phyloP scores from a whole-genome alignment of 1,284 basidiomycete genomes.

The Apiotrichum domesticum region DNA sequence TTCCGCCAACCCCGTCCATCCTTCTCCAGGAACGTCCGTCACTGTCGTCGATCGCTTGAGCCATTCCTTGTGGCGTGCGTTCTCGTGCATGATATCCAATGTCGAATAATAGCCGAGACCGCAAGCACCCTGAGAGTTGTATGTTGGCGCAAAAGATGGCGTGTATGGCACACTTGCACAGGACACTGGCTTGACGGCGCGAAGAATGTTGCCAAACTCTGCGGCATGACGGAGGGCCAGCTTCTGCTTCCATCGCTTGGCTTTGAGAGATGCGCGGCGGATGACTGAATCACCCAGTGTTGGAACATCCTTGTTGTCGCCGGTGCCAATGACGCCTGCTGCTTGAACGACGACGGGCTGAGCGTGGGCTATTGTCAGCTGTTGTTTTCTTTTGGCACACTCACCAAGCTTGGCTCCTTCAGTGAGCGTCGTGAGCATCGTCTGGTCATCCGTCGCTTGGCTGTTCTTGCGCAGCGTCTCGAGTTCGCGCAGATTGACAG shows the following conservation, averaged over 20 bases:
- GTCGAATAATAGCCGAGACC: constrained; percentile 34
- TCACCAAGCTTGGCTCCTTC: constrained; percentile 31
- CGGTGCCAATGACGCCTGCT: constrained; percentile 10
- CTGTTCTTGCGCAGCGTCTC: constrained; percentile 13
- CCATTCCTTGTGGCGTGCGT: constrained; percentile 24
- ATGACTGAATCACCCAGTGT: constrained; percentile 29
- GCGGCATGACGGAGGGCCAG: neutral
- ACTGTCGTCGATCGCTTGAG: neutral
- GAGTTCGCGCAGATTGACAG: constrained; percentile 28
- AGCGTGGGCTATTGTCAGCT: constrained; percentile 27
- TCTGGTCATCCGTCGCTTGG: constrained; percentile 11
- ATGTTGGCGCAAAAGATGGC: constrained; percentile 35
- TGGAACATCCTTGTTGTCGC: constrained; percentile 7
- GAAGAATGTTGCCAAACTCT: neutral
- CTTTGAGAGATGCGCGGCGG: constrained; percentile 33
- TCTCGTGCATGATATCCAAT: constrained; percentile 35
- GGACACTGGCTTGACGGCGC: neutral
- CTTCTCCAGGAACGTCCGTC: constrained; percentile 3
- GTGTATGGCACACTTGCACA: constrained; percentile 16
- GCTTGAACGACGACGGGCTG: constrained; percentile 27
- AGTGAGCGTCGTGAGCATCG: constrained; percentile 18
- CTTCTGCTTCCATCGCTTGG: constrained; percentile 34
- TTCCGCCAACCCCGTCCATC: constrained; percentile 6
- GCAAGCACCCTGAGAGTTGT: constrained; percentile 28
- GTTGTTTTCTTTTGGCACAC: neutral